Base-by-base conservation (phyloP, 1,284 basidiomycete species). In the Pulchroboletus neoregius region DNA sequence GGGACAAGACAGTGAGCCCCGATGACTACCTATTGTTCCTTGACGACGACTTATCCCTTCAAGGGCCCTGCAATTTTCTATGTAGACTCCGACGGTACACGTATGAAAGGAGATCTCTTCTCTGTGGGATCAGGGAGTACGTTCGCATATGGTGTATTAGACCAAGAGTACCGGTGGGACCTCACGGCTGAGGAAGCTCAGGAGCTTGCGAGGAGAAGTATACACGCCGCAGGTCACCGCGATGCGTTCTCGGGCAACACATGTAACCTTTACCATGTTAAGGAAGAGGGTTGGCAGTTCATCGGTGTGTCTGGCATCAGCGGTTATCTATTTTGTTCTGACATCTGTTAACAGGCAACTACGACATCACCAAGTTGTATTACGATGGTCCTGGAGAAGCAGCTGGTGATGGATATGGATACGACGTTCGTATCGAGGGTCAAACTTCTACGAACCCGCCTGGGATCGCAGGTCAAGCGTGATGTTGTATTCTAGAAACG, bases 181-280 rank as follows among this genome's bases (percentile, higher is more conserved):
- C 72, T 99, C 45, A 82, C 86, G 11, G 92, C 94, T 54, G 94
- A 86, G 53, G 96, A 98, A 56, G 96, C 96, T 2, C 87, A 93
- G 63, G 96, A 99, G 64, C 83, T 99, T 27, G 96, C 91, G 10
- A 74, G 93, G 63, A 75, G 95, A 56, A 94, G 92, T 57, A 99
- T 99, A 66, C 94, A 96, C 57, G 96, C 95, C 36, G 96, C 96
- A 38, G 92, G 93, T 49, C 95, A 99, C 68, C 85, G 94, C 54
- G 96, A 99, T 68, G 96, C 95, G 0, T 99, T 91, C 77, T 98
- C 95, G 4, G 96, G 96, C 52, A 96, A 97, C 72, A 88, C 91
- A 3, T 87, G 91, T 72, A 99, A 99, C 71, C 76, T 99, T 26
- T 99, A 91, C 67, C 94, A 97, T 57, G 91, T 99, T 60, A 87